phyloP scores from a whole-genome alignment of 2,329 filamentous ascomycete genomes.

The Fusarium abutilonis region DNA sequence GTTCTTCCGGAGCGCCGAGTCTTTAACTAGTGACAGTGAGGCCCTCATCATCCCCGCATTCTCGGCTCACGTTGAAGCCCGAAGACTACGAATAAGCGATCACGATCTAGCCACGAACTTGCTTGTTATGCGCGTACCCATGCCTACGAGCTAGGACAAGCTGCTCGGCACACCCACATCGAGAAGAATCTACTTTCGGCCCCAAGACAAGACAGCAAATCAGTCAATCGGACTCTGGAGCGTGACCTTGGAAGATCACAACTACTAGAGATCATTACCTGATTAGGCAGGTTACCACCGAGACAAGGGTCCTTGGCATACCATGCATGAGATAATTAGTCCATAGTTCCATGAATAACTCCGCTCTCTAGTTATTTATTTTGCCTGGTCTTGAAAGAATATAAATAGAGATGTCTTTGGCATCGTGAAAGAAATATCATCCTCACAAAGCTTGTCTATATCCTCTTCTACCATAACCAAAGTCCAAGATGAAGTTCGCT shows the following conservation, averaged over 20 bases:
- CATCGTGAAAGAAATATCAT: not conserved
- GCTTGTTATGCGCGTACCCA: slow-evolving; percentile 10
- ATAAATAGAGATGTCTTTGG: slow-evolving; percentile 22
- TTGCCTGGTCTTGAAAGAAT: not conserved
- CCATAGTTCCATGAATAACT: slow-evolving; percentile 1
- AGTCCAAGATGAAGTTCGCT: slow-evolving; percentile 52
- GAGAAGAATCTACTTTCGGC: not conserved
- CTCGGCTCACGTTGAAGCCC: not conserved
- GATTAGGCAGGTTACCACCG: slow-evolving; percentile 28
- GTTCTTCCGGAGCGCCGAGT: not conserved
- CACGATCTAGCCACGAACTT: slow-evolving; percentile 13
- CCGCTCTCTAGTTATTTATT: not conserved
- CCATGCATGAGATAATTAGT: not conserved
- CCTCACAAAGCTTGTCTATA: not conserved
- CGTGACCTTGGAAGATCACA: slow-evolving; percentile 18
- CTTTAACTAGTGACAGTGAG: slow-evolving; percentile 7
- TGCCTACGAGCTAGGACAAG: slow-evolving; percentile 15
- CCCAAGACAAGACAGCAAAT: slow-evolving; percentile 23
- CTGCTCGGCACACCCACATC: slow-evolving; percentile 6
- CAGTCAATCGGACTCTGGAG: slow-evolving; percentile 4
- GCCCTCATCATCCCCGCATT: slow-evolving; percentile 24
- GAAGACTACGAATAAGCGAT: slow-evolving; percentile 23
- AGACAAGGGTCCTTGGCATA: not conserved
- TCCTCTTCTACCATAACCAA: not conserved
- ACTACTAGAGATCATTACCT: slow-evolving; percentile 24